Evolutionary conservation across 139 green algal genomes (phyloP).

Genomic region (Trebouxia sp.): DNA sequence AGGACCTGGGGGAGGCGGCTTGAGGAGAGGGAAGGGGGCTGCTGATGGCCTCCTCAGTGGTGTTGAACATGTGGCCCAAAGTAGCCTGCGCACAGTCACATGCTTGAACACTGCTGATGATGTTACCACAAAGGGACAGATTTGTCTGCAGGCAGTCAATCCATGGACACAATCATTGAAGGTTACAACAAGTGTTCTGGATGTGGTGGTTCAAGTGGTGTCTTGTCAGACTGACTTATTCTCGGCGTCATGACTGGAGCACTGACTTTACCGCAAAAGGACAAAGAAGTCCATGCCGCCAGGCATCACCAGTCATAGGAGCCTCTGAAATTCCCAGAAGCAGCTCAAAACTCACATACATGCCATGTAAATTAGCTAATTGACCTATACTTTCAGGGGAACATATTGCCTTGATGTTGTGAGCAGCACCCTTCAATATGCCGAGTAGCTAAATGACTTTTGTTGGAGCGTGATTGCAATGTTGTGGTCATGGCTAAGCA

Average conservation of each 20-base stretch:
- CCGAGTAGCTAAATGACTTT: neutral
- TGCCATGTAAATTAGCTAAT: neutral
- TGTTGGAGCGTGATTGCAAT: neutral
- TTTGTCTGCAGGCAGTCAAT: neutral
- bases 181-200: neutral
- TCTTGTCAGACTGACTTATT: neutral
- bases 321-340: no score
- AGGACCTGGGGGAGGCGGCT: constrained; percentile 1
- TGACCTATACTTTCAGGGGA: neutral
- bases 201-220: no score
- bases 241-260: neutral
- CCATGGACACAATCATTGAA: neutral
- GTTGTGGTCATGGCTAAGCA: neutral
- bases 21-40: constrained; percentile 37
- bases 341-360: neutral
- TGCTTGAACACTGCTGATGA: no score
- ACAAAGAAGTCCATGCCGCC: no score
- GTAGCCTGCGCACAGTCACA: no score
- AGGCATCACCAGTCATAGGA: no score
- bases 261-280: neutral
- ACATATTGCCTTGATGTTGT: neutral
- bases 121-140: neutral
- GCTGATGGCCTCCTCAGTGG: constrained; percentile 41
- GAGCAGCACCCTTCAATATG: neutral
- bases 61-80: constrained; percentile 52